phyloP scores from a whole-genome alignment of 2,329 filamentous ascomycete species.

The Aureobasidium sp. region DNA sequence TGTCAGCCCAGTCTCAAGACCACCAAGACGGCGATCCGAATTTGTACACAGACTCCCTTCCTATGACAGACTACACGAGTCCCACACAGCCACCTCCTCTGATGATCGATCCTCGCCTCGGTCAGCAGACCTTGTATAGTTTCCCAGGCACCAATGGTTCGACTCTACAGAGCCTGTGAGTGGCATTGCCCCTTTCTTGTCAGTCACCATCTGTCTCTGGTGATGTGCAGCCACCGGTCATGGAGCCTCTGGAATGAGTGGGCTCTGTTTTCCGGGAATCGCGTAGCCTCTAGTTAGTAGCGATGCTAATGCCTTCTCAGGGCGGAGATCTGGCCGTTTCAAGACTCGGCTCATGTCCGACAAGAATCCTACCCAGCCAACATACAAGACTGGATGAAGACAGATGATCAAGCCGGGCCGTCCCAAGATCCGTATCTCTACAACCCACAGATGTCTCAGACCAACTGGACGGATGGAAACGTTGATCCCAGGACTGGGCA shows the following conservation, averaged over 20 bases:
- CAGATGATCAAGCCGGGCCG: background rate
- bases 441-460: background rate
- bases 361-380: background rate
- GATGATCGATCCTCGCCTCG: conserved; percentile 6
- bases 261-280: background rate
- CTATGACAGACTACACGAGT: background rate
- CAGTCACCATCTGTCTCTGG: background rate
- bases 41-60: background rate
- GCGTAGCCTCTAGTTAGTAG: background rate
- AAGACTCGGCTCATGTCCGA: background rate
- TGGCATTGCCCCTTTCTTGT: background rate
- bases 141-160: background rate
- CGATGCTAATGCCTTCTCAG: background rate
- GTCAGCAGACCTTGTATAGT: background rate
- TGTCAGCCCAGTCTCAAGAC: background rate
- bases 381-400: background rate
- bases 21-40: background rate
- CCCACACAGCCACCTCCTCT: background rate
- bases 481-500: background rate
- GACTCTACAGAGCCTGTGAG: conserved; percentile 6
- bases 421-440: background rate
- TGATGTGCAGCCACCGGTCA: background rate
- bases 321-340: conserved; percentile 7
- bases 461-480: background rate
- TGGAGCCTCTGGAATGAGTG: background rate